Conservation (phyloP, 2,329 filamentous ascomycete species). For the Colletotrichum simmondsii region DNA sequence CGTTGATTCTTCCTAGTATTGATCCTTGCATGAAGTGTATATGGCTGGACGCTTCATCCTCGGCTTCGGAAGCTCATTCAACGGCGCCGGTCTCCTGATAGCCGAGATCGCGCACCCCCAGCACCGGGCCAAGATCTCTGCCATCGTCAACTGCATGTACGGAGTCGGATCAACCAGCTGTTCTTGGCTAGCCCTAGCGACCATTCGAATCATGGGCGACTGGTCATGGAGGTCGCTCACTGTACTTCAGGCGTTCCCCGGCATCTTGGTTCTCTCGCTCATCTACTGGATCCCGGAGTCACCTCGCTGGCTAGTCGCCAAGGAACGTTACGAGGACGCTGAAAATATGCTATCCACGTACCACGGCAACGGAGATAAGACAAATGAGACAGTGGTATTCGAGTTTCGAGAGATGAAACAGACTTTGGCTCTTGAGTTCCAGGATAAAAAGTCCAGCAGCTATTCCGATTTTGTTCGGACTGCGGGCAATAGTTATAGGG, state of each 20-base stretch:
- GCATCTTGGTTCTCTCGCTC: neutral
- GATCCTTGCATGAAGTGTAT: no score
- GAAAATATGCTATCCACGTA: constrained; percentile 46
- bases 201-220: neutral
- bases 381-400: neutral
- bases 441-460: neutral
- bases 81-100: no score
- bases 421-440: neutral
- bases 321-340: constrained; percentile 44
- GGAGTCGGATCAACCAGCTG: no score
- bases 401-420: neutral
- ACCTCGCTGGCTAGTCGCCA: constrained; percentile 45
- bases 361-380: constrained; percentile 62
- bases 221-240: neutral
- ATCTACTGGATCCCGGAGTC: constrained; percentile 41
- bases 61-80: no score
- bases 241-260: neutral
- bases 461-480: neutral
- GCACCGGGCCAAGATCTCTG: no score
- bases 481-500: neutral
- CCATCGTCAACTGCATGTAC: no score
- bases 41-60: no score
- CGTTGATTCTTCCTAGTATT: no score
- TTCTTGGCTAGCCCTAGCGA: no score
- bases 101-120: no score